A percentile compares a stretch with the other conserved stretches of the same genome.
phyloP scores from a whole-genome alignment of 2,329 filamentous ascomycete species.

The Alternaria consortialis region DNA sequence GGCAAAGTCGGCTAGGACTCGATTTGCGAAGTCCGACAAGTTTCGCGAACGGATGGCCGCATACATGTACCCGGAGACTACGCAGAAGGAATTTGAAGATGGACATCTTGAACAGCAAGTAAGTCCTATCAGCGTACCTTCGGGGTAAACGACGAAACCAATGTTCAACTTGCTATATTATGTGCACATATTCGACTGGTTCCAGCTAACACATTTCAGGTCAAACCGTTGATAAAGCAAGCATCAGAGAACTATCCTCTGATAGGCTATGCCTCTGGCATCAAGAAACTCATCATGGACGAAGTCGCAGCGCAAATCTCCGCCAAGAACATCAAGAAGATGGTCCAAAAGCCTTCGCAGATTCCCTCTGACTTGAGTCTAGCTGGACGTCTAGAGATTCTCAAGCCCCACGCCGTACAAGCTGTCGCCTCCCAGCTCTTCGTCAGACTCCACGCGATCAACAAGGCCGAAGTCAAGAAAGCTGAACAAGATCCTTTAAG shows the following conservation, averaged over 20 bases:
- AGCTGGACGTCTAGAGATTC: conserved; percentile 8
- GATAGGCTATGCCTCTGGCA: background rate
- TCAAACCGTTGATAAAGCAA: background rate
- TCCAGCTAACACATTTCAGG: background rate
- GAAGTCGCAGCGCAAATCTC: conserved; percentile 8
- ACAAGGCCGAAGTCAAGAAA: conserved; percentile 12
- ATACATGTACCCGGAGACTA: conserved; percentile 1
- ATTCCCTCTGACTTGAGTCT: background rate
- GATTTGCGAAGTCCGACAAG: conserved; percentile 3
- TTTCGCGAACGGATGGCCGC: background rate
- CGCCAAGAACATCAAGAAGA: conserved; percentile 9
- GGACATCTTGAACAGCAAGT: conserved; percentile 1
- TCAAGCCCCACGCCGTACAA: conserved; percentile 22
- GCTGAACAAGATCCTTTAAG: conserved; percentile 10
- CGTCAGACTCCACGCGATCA: conserved; percentile 11
- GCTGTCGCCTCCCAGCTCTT: conserved; percentile 11
- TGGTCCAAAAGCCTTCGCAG: background rate
- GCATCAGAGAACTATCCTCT: conserved; percentile 11
- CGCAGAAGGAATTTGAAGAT: conserved; percentile 4
- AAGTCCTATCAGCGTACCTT: background rate
- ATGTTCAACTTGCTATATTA: background rate
- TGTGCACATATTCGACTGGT: background rate
- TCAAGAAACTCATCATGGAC: conserved; percentile 3
- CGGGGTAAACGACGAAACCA: accelerated
- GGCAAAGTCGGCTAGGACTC: conserved; percentile 2